Evolutionary conservation across 257 asterid species (phyloP).

Genomic region (Voacanga thouarsii): DNA sequence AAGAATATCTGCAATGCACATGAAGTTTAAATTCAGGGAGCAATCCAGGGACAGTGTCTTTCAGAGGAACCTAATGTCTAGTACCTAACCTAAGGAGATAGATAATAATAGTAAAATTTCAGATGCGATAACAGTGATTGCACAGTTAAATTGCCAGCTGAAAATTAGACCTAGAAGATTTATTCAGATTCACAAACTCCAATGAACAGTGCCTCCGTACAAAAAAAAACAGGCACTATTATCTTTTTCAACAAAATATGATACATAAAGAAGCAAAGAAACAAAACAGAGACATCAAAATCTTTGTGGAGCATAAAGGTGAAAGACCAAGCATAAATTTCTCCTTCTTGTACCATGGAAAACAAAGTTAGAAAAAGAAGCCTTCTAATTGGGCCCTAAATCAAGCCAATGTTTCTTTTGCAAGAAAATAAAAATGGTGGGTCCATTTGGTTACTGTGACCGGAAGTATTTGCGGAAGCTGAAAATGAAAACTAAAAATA

Average conservation of each 20-base stretch:
- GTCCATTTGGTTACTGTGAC: neutral
- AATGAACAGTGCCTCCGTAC: neutral
- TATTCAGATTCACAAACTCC: neutral
- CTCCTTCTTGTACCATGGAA: neutral
- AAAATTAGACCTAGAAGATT: neutral
- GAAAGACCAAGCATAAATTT: neutral
- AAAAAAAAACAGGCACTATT: neutral
- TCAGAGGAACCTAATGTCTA: neutral
- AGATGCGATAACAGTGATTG: neutral
- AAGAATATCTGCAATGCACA: neutral
- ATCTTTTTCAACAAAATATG: neutral
- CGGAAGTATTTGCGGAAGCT: neutral
- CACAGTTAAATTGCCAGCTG: neutral
- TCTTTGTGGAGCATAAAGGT: neutral
- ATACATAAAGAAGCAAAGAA: neutral
- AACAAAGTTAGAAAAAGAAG: neutral
- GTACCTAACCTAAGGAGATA: neutral
- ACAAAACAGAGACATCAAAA: neutral
- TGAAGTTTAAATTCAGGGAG: neutral
- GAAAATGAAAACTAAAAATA: neutral
- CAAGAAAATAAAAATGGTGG: neutral
- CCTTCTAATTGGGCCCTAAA: neutral
- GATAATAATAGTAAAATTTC: neutral
- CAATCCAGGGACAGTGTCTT: neutral
- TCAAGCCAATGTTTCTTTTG: neutral